Conservation (phyloP, 2,329 filamentous ascomycete genomes). For the Ophiostoma novo-ulmi region DNA sequence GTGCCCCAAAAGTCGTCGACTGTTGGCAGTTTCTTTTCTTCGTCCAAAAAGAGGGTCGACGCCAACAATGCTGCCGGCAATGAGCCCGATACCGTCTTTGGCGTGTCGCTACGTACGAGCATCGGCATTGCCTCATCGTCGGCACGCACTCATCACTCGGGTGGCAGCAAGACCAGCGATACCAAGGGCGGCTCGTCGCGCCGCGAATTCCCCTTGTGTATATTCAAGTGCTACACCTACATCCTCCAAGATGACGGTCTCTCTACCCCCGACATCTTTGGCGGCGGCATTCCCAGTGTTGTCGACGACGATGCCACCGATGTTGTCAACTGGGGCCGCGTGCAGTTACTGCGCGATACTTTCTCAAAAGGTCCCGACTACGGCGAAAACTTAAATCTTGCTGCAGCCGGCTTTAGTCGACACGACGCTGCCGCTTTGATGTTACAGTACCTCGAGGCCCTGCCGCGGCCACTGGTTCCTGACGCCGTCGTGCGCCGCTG, state of each 20-base stretch:
- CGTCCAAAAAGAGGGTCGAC: background rate
- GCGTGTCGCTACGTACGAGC: conserved; percentile 38
- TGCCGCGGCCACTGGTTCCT: conserved; percentile 38
- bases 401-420: conserved; percentile 32
- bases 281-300: conserved; percentile 19
- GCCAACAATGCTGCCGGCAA: background rate
- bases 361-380: conserved; percentile 38
- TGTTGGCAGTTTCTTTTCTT: background rate
- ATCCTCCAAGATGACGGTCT: conserved; percentile 36
- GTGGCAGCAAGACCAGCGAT: conserved; percentile 29
- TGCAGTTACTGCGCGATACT: conserved; percentile 36
- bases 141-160: conserved; percentile 38
- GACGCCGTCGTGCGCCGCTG: conserved; percentile 39
- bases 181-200: conserved; percentile 22
- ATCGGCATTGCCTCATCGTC: conserved; percentile 39
- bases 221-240: conserved; percentile 40
- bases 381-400: conserved; percentile 35
- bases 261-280: conserved; percentile 37
- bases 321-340: conserved; percentile 30
- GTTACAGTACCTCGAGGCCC: conserved; percentile 38
- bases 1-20: background rate
- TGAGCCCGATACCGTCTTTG: conserved; percentile 36
- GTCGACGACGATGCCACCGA: background rate
- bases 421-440: conserved; percentile 42
- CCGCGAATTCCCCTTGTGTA: conserved; percentile 40